Base-by-base conservation (phyloP, 2,329 filamentous ascomycete species). In the Trichoderma citrinoviride region DNA sequence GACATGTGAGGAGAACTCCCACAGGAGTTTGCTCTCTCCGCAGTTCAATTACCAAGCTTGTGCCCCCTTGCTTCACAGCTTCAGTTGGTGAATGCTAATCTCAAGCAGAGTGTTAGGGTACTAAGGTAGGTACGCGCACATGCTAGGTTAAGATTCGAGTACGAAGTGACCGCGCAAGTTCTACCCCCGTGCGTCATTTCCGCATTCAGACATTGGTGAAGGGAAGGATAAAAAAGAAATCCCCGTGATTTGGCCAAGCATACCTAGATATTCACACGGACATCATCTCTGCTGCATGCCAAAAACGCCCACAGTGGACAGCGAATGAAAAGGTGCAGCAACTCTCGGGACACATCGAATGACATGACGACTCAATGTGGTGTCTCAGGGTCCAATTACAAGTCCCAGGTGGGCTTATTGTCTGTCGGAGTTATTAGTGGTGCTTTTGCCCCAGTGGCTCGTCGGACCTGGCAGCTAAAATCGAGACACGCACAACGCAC, bases 181-280 rank as follows among this genome's bases (percentile, higher is more conserved):
- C 27, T 58, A n/a, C 25, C 47, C 49, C 49, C 60, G 60, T 62
- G 60, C 50, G 40, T 46, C 60, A 54, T 62, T 62, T 62, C 60
- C 60, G 37, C 25, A 44, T 62, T 17, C 15, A 62, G 60, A 54
- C 40, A 53, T 44, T 61, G 47, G 17, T 43, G 29, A 27, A 44
- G 19, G 25, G 8, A n/a, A 17, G 29, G 25, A n/a, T n/a, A n/a
- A n/a, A 44, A 10, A 29, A 37, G n/a, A 7, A 4, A 55, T 55
- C 37, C 37, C 21, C 23, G 37, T 41, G 14, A 6, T 55, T 6
- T 55, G 21, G 37, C 7, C 12, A 37, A 25, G 25, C 40, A 49
- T 40, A 43, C 33, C n/a, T n/a, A n/a, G n/a, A n/a, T n/a, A n/a
- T 49, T 47, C 15, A 25, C 43, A 47, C n/a, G 43, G 14, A 25